Base-by-base conservation (phyloP, 2,329 filamentous ascomycete species). In the Xylariaceae sp. region DNA sequence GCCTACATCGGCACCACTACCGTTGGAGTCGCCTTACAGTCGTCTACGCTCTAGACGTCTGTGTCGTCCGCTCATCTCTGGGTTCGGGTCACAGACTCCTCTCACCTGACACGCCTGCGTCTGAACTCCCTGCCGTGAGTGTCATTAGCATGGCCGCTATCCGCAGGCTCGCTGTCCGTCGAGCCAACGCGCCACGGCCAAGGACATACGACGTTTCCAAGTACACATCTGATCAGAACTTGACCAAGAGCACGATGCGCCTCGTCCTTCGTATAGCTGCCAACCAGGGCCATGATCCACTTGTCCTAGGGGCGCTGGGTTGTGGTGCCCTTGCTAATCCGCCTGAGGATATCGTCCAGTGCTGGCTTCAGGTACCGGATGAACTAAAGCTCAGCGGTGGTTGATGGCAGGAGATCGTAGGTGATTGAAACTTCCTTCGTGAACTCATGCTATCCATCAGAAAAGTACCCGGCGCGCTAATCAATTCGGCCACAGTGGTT, bases 251-350 rank as follows among this genome's bases (percentile, higher is more conserved):
- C 34, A 85, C 85, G 59, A 85, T 87, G 68, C 65, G 80, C 17
- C 56, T 82, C 15, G 69, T 73, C 15, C 61, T 87, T 38, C 69
- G 82, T 4, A 72, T 81, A 42, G 79, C 81, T 2, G 81, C 72
- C n/a, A 56, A 56, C 4, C 67, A 75, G 19, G 69, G 68, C 2
- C 80, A 85, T 52, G 66, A 71, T 17, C 67, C 73, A 49, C 61
- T 88, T 8, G 77, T 88, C 4, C 67, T 89, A 2, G 83, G 84
- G 0, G 83, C 84, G 0, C 56, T 88, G 37, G 84, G 84, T 0
- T 88, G 83, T 51, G 84, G 83, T 3, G 81, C 75, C 1, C 86
- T 85, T 57, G 52, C 51, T 0, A 85, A 87, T 56, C 84, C 84
- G 8, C 69, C 70, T 0, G 61, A 65, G 24, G 78, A 80, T 46